Base-by-base conservation (phyloP, 768 basidiomycete species). In the Tylopilus plumbeoviolaceoides region DNA sequence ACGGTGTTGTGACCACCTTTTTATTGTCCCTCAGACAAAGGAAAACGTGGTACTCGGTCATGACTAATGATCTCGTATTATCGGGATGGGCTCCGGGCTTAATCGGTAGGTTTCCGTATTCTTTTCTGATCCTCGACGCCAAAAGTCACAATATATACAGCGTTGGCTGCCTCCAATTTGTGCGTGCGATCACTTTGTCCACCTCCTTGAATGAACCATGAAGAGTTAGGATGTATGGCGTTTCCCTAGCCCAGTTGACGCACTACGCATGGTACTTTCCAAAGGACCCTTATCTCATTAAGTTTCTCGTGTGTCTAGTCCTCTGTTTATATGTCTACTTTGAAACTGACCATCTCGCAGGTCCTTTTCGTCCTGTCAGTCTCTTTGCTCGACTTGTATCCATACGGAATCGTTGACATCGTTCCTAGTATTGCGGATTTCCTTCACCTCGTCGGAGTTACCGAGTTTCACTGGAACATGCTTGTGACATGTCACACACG, bases 331-430 rank as follows among this genome's bases (percentile, higher is more conserved):
- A 18, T 30, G 10, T 5, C 20, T 15, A 21, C 44, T 5, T n/a
- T 30, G 23, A 23, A 23, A 21, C 18, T 47, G 8, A 36, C 6
- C 6, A 21, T 12, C 35, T 7, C 6, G 12, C 17, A 61, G 59
- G 58, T 61, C 10, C 28, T 60, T 14, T 2, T 54, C 1, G 31
- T 60, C 14, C 54, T 50, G 59, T 61, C 9, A 7, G 59, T 60
- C 31, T 38, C 33, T 25, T 21, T 1, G 8, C 0, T 25, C 6
- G 6, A 20, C n/a, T 1, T 23, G 4, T 4, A 9, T 28, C 7
- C 10, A 4, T 3, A 41, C 31, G 3, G 12, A 10, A 38, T 10
- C n/a, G 5, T 15, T 43, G 12, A 59, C 33, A 2, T 21, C 2
- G 23, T 33, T 51, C 47, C 21, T 28, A 60, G 59, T 28, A 20